Conservation (phyloP, 192 early-diverging fungal genomes). For the Coemansia sp. region DNA sequence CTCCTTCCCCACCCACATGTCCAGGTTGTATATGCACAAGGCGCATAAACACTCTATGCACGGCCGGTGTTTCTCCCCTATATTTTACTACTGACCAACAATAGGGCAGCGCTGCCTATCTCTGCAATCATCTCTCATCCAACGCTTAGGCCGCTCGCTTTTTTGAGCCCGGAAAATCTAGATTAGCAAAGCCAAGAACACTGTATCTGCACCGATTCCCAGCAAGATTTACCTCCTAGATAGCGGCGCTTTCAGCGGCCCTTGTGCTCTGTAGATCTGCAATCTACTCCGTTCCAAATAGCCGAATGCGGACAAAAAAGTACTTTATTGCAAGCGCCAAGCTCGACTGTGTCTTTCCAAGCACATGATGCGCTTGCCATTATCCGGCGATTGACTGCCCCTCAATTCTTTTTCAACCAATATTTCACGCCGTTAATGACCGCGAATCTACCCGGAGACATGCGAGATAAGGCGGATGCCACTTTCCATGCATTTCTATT, state of each 20-base stretch:
- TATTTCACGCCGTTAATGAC: not conserved
- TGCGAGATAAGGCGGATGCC: not conserved
- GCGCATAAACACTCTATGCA: not conserved
- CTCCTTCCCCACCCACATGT: not conserved
- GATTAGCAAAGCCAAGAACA: not conserved
- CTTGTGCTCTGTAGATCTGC: not conserved
- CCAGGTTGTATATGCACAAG: not conserved
- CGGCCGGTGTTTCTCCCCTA: not conserved
- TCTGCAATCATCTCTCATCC: not conserved
- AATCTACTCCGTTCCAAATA: not conserved
- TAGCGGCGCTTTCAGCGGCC: conserved; percentile 9
- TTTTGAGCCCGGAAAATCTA: not conserved
- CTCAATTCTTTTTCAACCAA: not conserved
- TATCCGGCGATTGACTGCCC: not conserved
- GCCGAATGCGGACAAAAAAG: conserved; percentile 3
- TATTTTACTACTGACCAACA: not conserved
- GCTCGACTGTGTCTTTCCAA: not conserved
- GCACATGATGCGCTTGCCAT: not conserved
- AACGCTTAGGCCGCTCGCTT: not conserved
- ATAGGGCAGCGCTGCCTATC: not conserved
- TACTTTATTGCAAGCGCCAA: not conserved
- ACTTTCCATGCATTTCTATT: not conserved
- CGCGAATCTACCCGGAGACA: conserved; percentile 4
- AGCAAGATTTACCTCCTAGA: not conserved
- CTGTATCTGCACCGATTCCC: not conserved